These are phyloP conservation scores for Dichotomopilus funicola DNA, from an alignment of 2,329 filamentous ascomycete species.

Conservation along the genomic window DNA sequence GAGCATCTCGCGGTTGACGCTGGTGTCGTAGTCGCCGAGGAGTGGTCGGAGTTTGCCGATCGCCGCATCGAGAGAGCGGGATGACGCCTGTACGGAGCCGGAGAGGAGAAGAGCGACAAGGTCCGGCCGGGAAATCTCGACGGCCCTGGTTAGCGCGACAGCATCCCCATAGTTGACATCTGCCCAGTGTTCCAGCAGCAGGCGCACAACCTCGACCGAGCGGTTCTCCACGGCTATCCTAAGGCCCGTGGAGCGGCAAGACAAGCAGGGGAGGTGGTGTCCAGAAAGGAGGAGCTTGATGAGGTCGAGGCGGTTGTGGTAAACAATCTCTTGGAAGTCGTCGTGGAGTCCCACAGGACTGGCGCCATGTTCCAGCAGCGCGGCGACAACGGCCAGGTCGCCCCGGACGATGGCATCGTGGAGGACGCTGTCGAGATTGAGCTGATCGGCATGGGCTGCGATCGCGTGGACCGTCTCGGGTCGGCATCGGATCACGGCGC, in stretches of 20 bases:
- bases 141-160: constrained; percentile 20
- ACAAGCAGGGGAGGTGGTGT: constrained; percentile 22
- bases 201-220: constrained; percentile 17
- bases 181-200: constrained; percentile 23
- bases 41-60: constrained; percentile 17
- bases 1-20: constrained; percentile 16
- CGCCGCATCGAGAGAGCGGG: constrained; percentile 22
- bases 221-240: constrained; percentile 23
- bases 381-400: constrained; percentile 20
- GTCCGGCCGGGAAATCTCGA: constrained; percentile 20
- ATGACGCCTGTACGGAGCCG: constrained; percentile 19
- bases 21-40: constrained; percentile 12
- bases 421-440: constrained; percentile 24
- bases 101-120: constrained; percentile 22
- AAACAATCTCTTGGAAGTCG: constrained; percentile 24
- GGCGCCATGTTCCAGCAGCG: constrained; percentile 23
- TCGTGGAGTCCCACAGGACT: constrained; percentile 23
- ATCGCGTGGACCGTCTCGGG: constrained; percentile 22
- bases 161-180: constrained; percentile 24
- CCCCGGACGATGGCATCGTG: constrained; percentile 23
- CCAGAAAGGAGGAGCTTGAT: constrained; percentile 21
- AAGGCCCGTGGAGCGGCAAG: constrained; percentile 23
- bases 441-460: constrained; percentile 24
- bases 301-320: constrained; percentile 17
- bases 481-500: constrained; percentile 20